Conservation (phyloP, 2,329 filamentous ascomycete species). For the Sclerotinia borealis region DNA sequence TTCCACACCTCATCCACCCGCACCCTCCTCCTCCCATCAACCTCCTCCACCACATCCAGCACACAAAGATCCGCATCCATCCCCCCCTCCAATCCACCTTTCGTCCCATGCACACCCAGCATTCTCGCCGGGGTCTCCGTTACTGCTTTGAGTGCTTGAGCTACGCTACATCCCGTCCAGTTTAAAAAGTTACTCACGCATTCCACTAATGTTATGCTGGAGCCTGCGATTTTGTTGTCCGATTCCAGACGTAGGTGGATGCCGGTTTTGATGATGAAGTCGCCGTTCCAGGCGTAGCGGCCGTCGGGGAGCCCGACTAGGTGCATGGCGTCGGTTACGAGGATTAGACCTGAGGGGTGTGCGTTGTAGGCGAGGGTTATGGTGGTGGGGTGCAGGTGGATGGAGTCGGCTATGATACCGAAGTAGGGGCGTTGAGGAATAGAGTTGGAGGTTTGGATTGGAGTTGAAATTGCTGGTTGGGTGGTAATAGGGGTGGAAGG, state of each 20-base stretch:
- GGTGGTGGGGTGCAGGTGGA: conserved; percentile 81
- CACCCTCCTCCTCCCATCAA: conserved; percentile 43
- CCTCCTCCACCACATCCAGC: conserved; percentile 47
- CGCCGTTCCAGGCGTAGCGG: conserved; percentile 70
- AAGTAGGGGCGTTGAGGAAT: conserved; percentile 60
- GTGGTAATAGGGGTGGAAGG: conserved; percentile 39
- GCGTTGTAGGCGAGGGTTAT: conserved; percentile 86
- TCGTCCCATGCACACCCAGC: conserved; percentile 60
- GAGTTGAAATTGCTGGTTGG: too few species aligned
- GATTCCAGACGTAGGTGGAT: conserved; percentile 69
- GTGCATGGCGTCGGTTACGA: conserved; percentile 91
- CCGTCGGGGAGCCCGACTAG: conserved; percentile 80
- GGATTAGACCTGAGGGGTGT: conserved; percentile 75
- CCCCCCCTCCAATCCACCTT: conserved; percentile 59
- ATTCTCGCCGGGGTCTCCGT: conserved; percentile 72
- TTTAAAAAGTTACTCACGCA: conserved; percentile 76
- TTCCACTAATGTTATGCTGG: conserved; percentile 68
- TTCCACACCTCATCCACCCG: conserved; percentile 23
- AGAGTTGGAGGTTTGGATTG: background rate
- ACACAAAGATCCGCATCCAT: conserved; percentile 66
- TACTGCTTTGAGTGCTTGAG: conserved; percentile 64
- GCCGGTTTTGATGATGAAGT: conserved; percentile 63
- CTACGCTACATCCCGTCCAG: conserved; percentile 64
- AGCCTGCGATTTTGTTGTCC: conserved; percentile 72
- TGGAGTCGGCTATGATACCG: conserved; percentile 84